phyloP scores from a whole-genome alignment of 306 rosid genomes.

The Alnus rubra region DNA sequence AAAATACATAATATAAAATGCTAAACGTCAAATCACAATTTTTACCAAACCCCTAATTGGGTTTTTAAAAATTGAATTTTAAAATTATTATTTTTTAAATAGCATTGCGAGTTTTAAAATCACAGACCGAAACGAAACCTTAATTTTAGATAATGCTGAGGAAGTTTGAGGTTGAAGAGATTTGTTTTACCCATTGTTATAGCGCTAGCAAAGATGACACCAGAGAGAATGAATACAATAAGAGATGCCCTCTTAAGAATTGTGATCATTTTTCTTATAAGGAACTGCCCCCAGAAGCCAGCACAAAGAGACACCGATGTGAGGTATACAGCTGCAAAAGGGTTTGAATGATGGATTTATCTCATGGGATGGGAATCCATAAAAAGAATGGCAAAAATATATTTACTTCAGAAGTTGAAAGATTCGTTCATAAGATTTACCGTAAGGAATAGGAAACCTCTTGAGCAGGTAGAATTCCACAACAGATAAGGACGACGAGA shows the following conservation, averaged over 20 bases:
- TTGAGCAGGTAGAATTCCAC: conserved; percentile 84
- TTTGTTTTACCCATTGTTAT: conserved; percentile 73
- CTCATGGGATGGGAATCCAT: no score
- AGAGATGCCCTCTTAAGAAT: conserved; percentile 69
- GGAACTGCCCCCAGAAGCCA: conserved; percentile 82
- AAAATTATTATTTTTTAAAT: no score
- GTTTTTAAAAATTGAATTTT: no score
- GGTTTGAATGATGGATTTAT: no score
- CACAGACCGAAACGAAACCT: no score
- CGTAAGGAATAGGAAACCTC: conserved; percentile 89
- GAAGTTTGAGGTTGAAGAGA: not conserved
- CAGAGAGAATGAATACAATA: conserved; percentile 84
- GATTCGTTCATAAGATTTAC: conserved; percentile 27
- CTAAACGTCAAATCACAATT: no score
- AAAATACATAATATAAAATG: not conserved
- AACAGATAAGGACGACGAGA: conserved; percentile 79
- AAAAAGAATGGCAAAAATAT: not conserved
- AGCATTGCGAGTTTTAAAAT: no score
- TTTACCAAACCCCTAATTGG: no score
- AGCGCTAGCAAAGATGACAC: conserved; percentile 81
- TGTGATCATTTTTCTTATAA: conserved; percentile 56
- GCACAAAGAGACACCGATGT: conserved; percentile 63
- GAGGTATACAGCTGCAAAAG: conserved; percentile 69
- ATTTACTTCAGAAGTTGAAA: no score
- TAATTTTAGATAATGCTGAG: not conserved